Evolutionary conservation across 2,329 filamentous ascomycete species (phyloP).

Genomic region (Verticillium zaregamsianum): DNA sequence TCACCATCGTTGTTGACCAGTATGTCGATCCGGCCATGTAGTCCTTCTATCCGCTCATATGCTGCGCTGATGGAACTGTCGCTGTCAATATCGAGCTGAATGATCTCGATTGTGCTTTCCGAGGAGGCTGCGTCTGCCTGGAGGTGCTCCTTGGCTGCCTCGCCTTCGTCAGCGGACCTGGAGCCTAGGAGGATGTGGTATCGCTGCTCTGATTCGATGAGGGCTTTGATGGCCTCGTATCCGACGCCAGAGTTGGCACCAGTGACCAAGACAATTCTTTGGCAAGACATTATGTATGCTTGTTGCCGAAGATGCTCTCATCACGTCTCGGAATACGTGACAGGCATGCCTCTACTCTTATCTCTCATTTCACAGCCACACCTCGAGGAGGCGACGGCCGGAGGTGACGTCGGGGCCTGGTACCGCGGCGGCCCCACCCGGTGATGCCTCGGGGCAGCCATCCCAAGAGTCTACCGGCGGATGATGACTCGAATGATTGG

Average conservation of each 20-base stretch:
- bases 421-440: neutral
- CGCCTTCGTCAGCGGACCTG: slow-evolving; percentile 45
- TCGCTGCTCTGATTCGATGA: slow-evolving; percentile 39
- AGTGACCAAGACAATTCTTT: slow-evolving; percentile 49
- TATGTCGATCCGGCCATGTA: slow-evolving; percentile 23
- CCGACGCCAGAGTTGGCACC: slow-evolving; percentile 61
- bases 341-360: neutral
- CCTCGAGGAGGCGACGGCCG: neutral
- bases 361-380: neutral
- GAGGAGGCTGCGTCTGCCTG: slow-evolving; percentile 33
- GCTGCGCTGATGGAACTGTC: slow-evolving; percentile 38
- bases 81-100: slow-evolving; percentile 50
- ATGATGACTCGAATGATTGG: neutral
- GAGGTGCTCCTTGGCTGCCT: slow-evolving; percentile 38
- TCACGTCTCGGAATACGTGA: too few species aligned
- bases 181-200: slow-evolving; percentile 55
- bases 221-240: slow-evolving; percentile 50
- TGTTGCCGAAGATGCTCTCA: neutral
- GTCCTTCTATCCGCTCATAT: slow-evolving; percentile 19
- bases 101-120: slow-evolving; percentile 34
- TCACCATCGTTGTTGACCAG: slow-evolving; percentile 27
- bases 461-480: neutral
- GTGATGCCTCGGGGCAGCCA: neutral
- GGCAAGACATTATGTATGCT: slow-evolving; percentile 5
- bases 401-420: neutral